Percentiles rank a stretch among this genome's conserved stretches.
These are phyloP conservation scores for Epichloe coenophiala DNA, from an alignment of 2,329 filamentous ascomycete species.

Conservation along the genomic window DNA sequence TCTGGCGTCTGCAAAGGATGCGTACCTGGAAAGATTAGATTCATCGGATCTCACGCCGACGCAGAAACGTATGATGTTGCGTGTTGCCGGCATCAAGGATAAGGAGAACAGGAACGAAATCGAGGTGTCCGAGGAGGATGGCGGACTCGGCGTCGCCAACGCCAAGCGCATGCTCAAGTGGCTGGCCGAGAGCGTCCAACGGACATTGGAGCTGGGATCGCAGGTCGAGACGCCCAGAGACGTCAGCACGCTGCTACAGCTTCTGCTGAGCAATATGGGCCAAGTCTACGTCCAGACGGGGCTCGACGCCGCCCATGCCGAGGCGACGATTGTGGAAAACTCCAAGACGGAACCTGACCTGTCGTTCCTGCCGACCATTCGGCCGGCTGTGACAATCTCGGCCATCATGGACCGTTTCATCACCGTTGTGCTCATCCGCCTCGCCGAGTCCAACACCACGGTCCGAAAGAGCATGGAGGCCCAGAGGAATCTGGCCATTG, in stretches of 20 bases:
- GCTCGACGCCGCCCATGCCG: constrained; percentile 57
- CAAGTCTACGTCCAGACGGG: constrained; percentile 62
- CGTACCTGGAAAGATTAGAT: constrained; percentile 79
- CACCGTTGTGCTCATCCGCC: constrained; percentile 74
- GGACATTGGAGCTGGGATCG: constrained; percentile 80
- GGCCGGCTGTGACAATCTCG: constrained; percentile 74
- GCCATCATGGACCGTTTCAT: constrained; percentile 91
- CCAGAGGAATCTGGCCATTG: constrained; percentile 57
- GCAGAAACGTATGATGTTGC: constrained; percentile 80
- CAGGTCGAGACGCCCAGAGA: constrained; percentile 87
- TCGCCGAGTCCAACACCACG: constrained; percentile 81
- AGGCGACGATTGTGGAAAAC: constrained; percentile 63
- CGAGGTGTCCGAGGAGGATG: constrained; percentile 83
- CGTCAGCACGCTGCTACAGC: constrained; percentile 68
- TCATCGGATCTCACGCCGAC: constrained; percentile 78
- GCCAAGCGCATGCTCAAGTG: constrained; percentile 98
- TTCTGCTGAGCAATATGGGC: constrained; percentile 78
- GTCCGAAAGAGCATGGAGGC: constrained; percentile 84
- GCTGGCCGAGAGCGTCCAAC: constrained; percentile 87
- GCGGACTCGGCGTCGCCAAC: constrained; percentile 65
- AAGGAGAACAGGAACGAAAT: constrained; percentile 71
- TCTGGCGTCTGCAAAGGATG: constrained; percentile 75
- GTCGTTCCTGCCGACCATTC: constrained; percentile 64
- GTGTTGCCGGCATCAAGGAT: constrained; percentile 73
- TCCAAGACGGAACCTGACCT: constrained; percentile 79